These are phyloP conservation scores for Aristolochia californica DNA, from an alignment of 164 flowering plant species.

Conservation along the genomic window DNA sequence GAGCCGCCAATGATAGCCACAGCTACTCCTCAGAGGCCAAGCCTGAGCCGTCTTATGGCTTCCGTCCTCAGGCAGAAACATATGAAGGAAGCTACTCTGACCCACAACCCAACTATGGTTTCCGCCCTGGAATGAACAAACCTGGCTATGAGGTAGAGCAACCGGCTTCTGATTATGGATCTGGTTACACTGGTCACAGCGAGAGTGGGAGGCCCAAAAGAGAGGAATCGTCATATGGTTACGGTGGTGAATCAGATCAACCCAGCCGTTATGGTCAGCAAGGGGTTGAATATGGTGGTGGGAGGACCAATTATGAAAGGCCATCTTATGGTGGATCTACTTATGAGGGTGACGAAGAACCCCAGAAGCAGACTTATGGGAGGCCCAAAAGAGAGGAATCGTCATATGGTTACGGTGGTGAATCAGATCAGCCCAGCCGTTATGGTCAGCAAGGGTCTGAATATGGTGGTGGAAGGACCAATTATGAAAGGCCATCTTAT, in stretches of 20 bases:
- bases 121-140: constrained; percentile 4
- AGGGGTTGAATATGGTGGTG: neutral
- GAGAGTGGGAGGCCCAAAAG: no score
- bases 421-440: no score
- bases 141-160: neutral
- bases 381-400: constrained; percentile 3
- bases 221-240: neutral
- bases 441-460: neutral
- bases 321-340: neutral
- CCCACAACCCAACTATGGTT: neutral
- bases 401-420: neutral
- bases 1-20: constrained; percentile 8
- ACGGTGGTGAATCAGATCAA: neutral
- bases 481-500: neutral
- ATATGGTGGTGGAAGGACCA: neutral
- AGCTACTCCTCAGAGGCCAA: neutral
- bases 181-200: neutral
- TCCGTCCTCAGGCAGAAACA: neutral
- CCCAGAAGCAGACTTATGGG: neutral
- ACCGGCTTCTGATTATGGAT: neutral
- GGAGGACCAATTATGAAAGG: neutral
- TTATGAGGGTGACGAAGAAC: neutral
- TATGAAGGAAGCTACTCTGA: neutral
- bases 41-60: neutral
- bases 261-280: no score